A percentile compares a stretch with the other conserved stretches of the same genome.
These are phyloP conservation scores for Prosopis cineraria DNA, from an alignment of 306 rosid species.

Conservation along the genomic window DNA sequence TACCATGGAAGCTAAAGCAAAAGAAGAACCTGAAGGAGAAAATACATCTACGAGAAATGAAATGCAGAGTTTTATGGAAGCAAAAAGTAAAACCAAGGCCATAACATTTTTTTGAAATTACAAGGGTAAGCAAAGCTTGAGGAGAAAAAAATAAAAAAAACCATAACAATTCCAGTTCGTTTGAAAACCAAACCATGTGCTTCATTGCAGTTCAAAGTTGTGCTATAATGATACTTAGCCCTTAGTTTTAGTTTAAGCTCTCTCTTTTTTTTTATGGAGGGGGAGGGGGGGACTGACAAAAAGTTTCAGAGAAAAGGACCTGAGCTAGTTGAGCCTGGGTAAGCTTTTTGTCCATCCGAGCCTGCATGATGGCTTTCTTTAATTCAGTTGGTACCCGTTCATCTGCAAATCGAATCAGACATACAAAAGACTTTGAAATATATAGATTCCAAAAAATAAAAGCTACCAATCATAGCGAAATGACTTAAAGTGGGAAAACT, in stretches of 20 bases:
- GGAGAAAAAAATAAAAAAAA: neutral
- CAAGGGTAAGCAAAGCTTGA: neutral
- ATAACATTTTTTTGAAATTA: neutral
- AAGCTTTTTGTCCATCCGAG: slow-evolving; percentile 70
- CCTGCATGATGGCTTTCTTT: slow-evolving; percentile 85
- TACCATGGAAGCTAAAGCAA: neutral
- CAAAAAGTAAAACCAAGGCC: neutral
- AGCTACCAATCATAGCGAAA: neutral
- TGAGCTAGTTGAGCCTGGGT: slow-evolving; percentile 89
- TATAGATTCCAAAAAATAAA: neutral
- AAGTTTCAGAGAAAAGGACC: slow-evolving; percentile 30
- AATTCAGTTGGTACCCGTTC: slow-evolving; percentile 23
- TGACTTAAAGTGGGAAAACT: neutral
- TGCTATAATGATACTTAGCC: neutral
- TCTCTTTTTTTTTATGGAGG: neutral
- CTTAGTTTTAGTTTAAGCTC: neutral
- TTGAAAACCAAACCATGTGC: neutral
- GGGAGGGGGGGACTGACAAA: neutral
- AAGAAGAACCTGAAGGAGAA: neutral
- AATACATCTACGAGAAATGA: neutral
- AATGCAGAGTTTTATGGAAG: neutral
- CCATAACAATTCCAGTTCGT: neutral
- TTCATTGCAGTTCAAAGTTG: neutral
- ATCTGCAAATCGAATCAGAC: neutral
- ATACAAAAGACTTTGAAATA: neutral